Percentiles rank a stretch among this genome's conserved stretches.
Conservation (phyloP, 2,329 filamentous ascomycete genomes). For the Verticillium albo-atrum region DNA sequence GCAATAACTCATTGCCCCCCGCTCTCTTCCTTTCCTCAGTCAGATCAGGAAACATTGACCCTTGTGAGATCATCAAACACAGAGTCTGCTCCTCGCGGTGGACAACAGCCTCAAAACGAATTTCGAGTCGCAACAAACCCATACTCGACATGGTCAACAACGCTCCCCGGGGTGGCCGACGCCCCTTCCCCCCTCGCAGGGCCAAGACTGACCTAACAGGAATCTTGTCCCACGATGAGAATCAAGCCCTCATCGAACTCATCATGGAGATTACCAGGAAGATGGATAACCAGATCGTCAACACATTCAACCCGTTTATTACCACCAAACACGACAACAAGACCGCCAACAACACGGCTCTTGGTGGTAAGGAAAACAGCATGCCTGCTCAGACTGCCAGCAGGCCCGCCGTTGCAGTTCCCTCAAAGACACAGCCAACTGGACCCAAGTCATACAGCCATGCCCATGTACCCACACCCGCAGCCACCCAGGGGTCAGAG, state of each 20-base stretch:
- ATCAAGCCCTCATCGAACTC: slow-evolving; percentile 47
- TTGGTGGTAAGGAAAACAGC: slow-evolving; percentile 16
- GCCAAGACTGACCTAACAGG: slow-evolving; percentile 46
- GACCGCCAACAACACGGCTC: background rate
- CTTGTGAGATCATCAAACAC: too few relatives aligned
- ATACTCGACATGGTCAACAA: background rate
- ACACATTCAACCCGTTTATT: slow-evolving; percentile 9
- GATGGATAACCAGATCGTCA: slow-evolving; percentile 48
- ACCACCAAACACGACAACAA: background rate
- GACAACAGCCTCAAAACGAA: background rate
- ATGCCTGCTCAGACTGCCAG: background rate
- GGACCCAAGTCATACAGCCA: slow-evolving; percentile 18
- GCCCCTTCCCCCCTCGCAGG: slow-evolving; percentile 17
- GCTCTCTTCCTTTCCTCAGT: too few relatives aligned
- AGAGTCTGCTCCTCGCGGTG: background rate
- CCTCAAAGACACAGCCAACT: slow-evolving; percentile 6
- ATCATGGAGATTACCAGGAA: slow-evolving; percentile 48
- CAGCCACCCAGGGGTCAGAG: slow-evolving; percentile 26
- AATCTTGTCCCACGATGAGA: slow-evolving; percentile 42
- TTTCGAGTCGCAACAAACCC: background rate
- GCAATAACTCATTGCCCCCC: too few relatives aligned
- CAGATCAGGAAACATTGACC: too few relatives aligned
- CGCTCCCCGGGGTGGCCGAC: background rate
- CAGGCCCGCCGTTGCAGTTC: slow-evolving; percentile 4
- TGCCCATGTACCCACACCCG: slow-evolving; percentile 20